phyloP scores from a whole-genome alignment of 2,329 filamentous ascomycete species.

The Diaporthe sp. region DNA sequence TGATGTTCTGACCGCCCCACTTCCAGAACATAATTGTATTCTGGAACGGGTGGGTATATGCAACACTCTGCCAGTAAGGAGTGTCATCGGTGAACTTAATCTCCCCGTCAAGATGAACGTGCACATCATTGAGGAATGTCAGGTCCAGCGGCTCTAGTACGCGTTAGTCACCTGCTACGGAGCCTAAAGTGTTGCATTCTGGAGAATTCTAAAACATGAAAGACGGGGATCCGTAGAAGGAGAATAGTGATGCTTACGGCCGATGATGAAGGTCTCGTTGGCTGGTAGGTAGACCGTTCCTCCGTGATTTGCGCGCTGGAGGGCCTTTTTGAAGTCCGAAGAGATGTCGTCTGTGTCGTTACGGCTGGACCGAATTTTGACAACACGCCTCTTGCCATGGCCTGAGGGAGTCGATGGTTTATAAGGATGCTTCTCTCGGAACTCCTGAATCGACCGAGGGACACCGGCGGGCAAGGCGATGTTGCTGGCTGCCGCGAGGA shows the following conservation, averaged over 20 bases:
- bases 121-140: constrained; percentile 66
- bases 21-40: constrained; percentile 71
- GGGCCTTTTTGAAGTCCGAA: constrained; percentile 62
- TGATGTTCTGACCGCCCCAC: constrained; percentile 71
- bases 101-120: constrained; percentile 68
- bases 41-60: constrained; percentile 54
- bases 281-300: constrained; percentile 65
- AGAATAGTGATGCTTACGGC: too few relatives aligned
- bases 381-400: constrained; percentile 40
- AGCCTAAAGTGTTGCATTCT: too few relatives aligned
- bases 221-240: too few relatives aligned
- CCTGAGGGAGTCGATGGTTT: constrained; percentile 36
- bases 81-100: constrained; percentile 58
- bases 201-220: too few relatives aligned
- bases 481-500: constrained; percentile 38
- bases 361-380: constrained; percentile 63
- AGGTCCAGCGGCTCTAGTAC: constrained; percentile 68
- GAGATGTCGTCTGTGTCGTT: constrained; percentile 67
- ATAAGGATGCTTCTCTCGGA: constrained; percentile 52
- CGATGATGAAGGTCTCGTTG: constrained; percentile 66
- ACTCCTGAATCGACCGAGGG: constrained; percentile 49
- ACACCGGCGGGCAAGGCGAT: constrained; percentile 45
- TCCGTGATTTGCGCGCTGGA: constrained; percentile 67
- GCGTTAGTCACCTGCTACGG: too few relatives aligned
- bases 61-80: constrained; percentile 54